Evolutionary conservation across 2,329 filamentous ascomycete species (phyloP).

Genomic region (Gaeumannomyces tritici): DNA sequence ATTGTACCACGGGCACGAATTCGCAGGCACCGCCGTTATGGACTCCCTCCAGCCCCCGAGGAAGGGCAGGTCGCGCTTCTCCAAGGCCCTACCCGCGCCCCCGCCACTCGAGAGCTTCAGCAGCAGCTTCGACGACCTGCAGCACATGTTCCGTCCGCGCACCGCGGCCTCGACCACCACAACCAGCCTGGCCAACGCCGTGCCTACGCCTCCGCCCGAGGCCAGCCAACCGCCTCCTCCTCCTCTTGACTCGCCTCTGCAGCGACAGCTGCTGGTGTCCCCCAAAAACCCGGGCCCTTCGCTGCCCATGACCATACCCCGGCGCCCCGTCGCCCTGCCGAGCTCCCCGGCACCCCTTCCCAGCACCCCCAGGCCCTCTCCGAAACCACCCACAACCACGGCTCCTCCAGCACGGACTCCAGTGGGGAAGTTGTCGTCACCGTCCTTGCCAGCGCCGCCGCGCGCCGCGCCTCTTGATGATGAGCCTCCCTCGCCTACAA

Average conservation of each 20-base stretch:
- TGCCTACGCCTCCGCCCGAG: conserved; percentile 9
- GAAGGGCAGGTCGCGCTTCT: conserved; percentile 43
- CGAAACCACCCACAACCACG: neutral
- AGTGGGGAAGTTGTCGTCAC: neutral
- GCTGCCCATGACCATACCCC: conserved; percentile 22
- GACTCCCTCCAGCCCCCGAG: conserved; percentile 19
- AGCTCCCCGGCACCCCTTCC: neutral
- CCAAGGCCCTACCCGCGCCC: conserved; percentile 46
- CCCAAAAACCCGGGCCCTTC: conserved; percentile 11
- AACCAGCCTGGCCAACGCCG: conserved; percentile 6
- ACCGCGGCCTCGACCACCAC: conserved; percentile 4
- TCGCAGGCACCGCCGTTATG: neutral
- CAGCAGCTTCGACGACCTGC: neutral
- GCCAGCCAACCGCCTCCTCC: conserved; percentile 11
- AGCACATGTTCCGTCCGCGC: conserved; percentile 4
- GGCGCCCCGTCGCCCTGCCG: conserved; percentile 20
- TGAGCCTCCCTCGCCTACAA: conserved; percentile 26
- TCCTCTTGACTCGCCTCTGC: conserved; percentile 19
- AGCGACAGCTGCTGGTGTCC: conserved; percentile 10
- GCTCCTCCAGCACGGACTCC: neutral
- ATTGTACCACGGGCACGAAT: no score
- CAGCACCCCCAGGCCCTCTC: neutral
- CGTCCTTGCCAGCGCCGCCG: neutral
- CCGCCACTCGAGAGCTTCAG: conserved; percentile 21
- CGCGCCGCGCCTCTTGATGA: neutral